phyloP scores from a whole-genome alignment of 352 stramenopile species.

The Albugo laibachii region DNA sequence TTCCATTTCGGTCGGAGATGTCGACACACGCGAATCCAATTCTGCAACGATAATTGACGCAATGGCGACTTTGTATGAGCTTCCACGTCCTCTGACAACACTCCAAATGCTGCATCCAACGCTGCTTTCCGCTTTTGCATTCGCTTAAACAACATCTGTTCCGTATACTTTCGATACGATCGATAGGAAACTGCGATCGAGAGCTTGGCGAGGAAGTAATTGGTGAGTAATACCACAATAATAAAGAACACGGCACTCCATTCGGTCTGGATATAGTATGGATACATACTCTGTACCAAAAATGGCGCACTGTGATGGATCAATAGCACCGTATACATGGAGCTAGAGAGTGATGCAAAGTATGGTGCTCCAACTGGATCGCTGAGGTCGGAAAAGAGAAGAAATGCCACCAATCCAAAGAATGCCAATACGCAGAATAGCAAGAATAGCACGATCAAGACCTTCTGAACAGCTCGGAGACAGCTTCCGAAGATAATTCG shows the following conservation, averaged over 20 bases:
- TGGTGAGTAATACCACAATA: constrained; percentile 56
- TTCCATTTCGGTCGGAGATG: constrained; percentile 63
- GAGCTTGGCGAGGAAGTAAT: constrained; percentile 67
- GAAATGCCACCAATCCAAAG: constrained; percentile 52
- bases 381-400: constrained; percentile 58
- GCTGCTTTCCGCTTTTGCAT: constrained; percentile 70
- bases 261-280: constrained; percentile 55
- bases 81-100: constrained; percentile 37
- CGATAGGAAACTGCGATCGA: constrained; percentile 70
- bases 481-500: constrained; percentile 73
- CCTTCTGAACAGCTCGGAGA: constrained; percentile 43
- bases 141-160: constrained; percentile 70
- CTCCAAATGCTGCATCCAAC: constrained; percentile 54
- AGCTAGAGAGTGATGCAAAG: constrained; percentile 45
- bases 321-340: constrained; percentile 68
- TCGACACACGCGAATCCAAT: constrained; percentile 49
- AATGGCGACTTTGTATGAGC: constrained; percentile 5
- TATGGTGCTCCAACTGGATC: constrained; percentile 24
- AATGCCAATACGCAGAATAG: constrained; percentile 61
- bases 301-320: constrained; percentile 63
- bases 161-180: constrained; percentile 72
- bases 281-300: constrained; percentile 68
- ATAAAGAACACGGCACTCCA: constrained; percentile 71
- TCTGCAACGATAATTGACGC: constrained; percentile 25
- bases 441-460: constrained; percentile 44